These are phyloP conservation scores for Luffa aegyptiaca DNA, from an alignment of 306 rosid genomes.

Conservation along the genomic window DNA sequence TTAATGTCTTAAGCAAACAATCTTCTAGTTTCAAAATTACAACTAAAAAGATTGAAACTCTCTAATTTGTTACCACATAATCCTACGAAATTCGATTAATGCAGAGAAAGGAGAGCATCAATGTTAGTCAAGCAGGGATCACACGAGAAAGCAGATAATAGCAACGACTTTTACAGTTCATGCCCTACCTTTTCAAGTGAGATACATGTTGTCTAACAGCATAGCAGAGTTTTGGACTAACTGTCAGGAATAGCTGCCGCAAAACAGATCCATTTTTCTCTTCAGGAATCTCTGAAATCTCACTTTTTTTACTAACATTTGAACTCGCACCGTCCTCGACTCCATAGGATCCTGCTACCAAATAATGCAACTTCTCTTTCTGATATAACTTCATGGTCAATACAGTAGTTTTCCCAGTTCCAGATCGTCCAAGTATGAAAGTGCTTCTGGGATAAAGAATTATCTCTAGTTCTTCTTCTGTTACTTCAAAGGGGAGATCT, in stretches of 20 bases:
- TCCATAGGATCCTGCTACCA: conserved; percentile 23
- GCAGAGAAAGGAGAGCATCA: not conserved
- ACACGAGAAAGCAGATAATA: not conserved
- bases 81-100: not conserved
- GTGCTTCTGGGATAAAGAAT: conserved; percentile 44
- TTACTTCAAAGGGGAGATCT: conserved; percentile 71
- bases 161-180: not conserved
- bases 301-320: conserved; percentile 10
- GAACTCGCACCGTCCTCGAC: not conserved
- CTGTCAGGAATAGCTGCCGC: conserved; percentile 67
- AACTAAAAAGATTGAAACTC: not conserved
- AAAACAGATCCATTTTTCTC: conserved; percentile 21
- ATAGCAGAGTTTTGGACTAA: conserved; percentile 64
- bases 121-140: not conserved
- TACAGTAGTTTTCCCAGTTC: conserved; percentile 84
- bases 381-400: conserved; percentile 64
- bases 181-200: conserved; percentile 47
- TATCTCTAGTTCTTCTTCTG: conserved; percentile 52
- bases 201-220: conserved; percentile 58
- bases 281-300: conserved; percentile 3
- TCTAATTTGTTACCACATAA: not conserved
- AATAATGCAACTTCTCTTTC: conserved; percentile 37
- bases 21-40: not conserved
- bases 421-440: conserved; percentile 73
- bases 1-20: not conserved